Evolutionary conservation across 352 stramenopile genomes (phyloP).

Genomic region (Elongisporangium anandrum): DNA sequence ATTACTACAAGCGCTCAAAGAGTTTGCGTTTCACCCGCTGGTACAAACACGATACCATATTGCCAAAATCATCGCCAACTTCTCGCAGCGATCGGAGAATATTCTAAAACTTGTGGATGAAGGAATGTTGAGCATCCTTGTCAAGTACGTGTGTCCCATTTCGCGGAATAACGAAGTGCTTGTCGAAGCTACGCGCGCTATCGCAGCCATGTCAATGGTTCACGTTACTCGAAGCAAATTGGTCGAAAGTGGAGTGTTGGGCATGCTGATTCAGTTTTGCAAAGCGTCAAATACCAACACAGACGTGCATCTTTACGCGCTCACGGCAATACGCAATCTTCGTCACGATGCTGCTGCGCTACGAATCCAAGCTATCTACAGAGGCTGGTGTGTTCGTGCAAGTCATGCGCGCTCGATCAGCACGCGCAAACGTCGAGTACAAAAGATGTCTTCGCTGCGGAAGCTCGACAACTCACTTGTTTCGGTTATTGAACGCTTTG

Average conservation of each 20-base stretch:
- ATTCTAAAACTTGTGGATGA: slow-evolving; percentile 68
- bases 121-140: slow-evolving; percentile 53
- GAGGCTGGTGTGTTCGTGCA: slow-evolving; percentile 50
- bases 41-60: slow-evolving; percentile 53
- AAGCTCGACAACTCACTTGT: slow-evolving; percentile 20
- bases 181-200: slow-evolving; percentile 47
- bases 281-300: slow-evolving; percentile 34
- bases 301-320: slow-evolving; percentile 34
- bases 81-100: slow-evolving; percentile 66
- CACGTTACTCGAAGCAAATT: slow-evolving; percentile 52
- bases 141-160: slow-evolving; percentile 63
- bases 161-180: slow-evolving; percentile 50
- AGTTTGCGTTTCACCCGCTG: slow-evolving; percentile 65
- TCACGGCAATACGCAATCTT: slow-evolving; percentile 52
- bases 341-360: slow-evolving; percentile 66
- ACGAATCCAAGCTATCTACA: slow-evolving; percentile 68
- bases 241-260: slow-evolving; percentile 54
- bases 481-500: slow-evolving; percentile 24
- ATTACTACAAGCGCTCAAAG: slow-evolving; percentile 49
- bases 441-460: slow-evolving; percentile 24
- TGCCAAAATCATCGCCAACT: slow-evolving; percentile 73
- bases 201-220: slow-evolving; percentile 57
- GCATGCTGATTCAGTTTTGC: slow-evolving; percentile 50
- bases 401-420: slow-evolving; percentile 23
- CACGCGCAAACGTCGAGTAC: slow-evolving; percentile 16